Percentiles rank a stretch among this genome's conserved stretches.
These are phyloP conservation scores for Pseudozyma hubeiensis DNA, from an alignment of 1,284 basidiomycete genomes.

Conservation along the genomic window DNA sequence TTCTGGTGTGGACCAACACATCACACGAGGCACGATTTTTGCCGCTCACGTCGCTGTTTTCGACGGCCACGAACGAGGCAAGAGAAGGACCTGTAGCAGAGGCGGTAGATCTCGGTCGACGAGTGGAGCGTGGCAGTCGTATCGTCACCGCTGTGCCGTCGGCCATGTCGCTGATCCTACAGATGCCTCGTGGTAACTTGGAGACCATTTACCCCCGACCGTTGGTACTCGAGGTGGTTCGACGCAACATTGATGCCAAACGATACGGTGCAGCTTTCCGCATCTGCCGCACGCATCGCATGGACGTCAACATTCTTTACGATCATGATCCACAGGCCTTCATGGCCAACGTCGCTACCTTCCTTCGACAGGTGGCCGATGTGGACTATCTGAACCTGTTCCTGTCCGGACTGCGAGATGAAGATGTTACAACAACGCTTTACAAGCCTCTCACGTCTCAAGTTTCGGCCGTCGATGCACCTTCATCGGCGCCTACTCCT, in stretches of 20 bases:
- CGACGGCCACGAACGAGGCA: constrained; percentile 8
- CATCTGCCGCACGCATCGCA: constrained; percentile 89
- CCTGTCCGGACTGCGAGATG: constrained; percentile 77
- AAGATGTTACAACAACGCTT: constrained; percentile 69
- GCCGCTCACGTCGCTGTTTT: constrained; percentile 71
- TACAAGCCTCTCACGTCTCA: constrained; percentile 62
- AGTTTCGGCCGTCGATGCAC: neutral
- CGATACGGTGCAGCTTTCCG: constrained; percentile 86
- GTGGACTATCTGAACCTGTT: constrained; percentile 95
- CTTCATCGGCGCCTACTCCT: neutral
- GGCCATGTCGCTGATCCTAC: constrained; percentile 82
- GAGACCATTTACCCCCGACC: constrained; percentile 95
- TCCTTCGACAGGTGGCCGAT: constrained; percentile 86
- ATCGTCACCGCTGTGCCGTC: constrained; percentile 64
- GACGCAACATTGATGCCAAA: constrained; percentile 51
- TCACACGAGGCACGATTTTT: constrained; percentile 85
- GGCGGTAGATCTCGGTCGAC: constrained; percentile 51
- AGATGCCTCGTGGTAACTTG: constrained; percentile 97
- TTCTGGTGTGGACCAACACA: constrained; percentile 87
- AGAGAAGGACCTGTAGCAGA: constrained; percentile 20
- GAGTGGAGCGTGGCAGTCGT: constrained; percentile 64
- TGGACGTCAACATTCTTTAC: constrained; percentile 89
- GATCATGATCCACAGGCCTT: constrained; percentile 81
- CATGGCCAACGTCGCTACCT: constrained; percentile 71
- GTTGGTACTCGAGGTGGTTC: constrained; percentile 78